Base-by-base conservation (phyloP, 768 basidiomycete species). In the Phaffia australis region DNA sequence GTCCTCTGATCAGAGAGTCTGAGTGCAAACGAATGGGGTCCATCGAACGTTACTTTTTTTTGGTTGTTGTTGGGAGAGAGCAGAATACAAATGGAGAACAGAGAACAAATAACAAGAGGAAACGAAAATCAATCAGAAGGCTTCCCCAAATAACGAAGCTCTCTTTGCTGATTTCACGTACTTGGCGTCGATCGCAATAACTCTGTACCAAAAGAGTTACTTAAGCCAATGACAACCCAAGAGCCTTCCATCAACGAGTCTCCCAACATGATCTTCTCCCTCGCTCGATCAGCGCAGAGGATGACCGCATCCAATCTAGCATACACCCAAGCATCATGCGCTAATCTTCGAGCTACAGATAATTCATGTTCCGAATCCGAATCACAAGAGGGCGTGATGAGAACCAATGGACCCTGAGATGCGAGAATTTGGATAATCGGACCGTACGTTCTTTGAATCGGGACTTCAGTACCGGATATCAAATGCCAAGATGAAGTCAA, bases 261-360 rank as follows among this genome's bases (percentile, higher is more conserved):
- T 46, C 51, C 60, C 0, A 15, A 0, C 11, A 55, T 14, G 60
- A 55, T 50, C 48, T 52, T 27, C 27, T 6, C 49, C 23, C 0
- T 21, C 0, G 78, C 80, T 69, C 81, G 80, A 3, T 73, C 64
- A 69, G 80, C 81, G 46, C 73, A 69, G 59, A 84, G 70, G 54
- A 93, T 83, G 57, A 83, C 81, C 0, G 82, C 74, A 69, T 90
- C 88, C 25, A 92, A 74, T 66, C 82, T 80, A 72, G 88, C 86
- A 75, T 86, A 89, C 0, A 83, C 71, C 42, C 82, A 76, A 21
- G 91, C 77, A 68, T 83, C 81, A 72, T 89, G 83, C 2, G 85
- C 83, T 27, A 92, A 76, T 16, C 89, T 80, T 15, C 81, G 73
- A 2, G 87, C 89, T 2, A 84, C 75, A 0, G 82, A 82, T 11